Base-by-base conservation (phyloP, 75 land plant species). In the Pinus tabuliformis region DNA sequence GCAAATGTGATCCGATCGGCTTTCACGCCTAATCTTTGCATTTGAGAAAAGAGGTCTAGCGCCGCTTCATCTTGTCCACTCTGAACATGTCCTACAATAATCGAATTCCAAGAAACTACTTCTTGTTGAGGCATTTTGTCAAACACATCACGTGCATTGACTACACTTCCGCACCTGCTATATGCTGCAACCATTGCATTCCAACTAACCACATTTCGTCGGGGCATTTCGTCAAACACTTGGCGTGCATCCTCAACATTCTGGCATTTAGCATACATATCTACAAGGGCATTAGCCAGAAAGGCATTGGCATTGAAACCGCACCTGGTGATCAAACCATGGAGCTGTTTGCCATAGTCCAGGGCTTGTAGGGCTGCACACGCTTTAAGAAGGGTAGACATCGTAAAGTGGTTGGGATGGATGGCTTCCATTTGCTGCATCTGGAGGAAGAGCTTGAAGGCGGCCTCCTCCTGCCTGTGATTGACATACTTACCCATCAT, bases 401-500 rank as follows among this genome's bases (percentile, higher is more conserved):
- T 49, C 2, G 54, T 49, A 9, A 49, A 49, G 54, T 49, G 54
- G 54, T 49, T 49, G 54, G 54, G 54, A 49, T 9, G 54, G 54
- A 49, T 2, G 54, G 56, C 75, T 30, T 28, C 54, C 54, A 49
- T 11, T 49, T 49, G 54, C 11, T 49, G 12, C 54, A 49, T 49
- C 2, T 49, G 11, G 54, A 49, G 54, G 11, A 49, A 3, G 12
- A 49, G 54, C 9, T 49, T 49, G 54, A 49, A 49, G 1, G 12
- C 54, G 12, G 8, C 54, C 11, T 49, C 54, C 54, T 49, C 54
- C 54, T 49, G 11, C 54, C 54, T 12, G 12, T 49, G 54, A 49
- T 49, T 49, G 54, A 75, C 82, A 79, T 75, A 79, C 15, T 75
- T 77, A 56, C 74, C 70, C 65, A 87, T 79, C 75, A 87, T 73